Percentiles rank a stretch among this genome's conserved stretches.
Conservation (phyloP, 1,284 basidiomycete species). For the Pyrrhoderma noxium region DNA sequence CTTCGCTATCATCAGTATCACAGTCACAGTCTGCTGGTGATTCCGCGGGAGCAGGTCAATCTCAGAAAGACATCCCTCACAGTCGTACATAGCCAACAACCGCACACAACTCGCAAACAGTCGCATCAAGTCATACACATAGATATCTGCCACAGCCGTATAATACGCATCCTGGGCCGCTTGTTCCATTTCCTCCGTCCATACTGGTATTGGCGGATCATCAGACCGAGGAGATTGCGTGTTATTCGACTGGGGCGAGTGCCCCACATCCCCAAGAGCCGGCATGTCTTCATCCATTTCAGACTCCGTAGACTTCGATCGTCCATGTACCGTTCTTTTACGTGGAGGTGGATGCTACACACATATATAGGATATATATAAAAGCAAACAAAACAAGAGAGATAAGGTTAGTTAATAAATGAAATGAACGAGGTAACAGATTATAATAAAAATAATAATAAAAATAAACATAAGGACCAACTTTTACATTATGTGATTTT, state of each 20-base stretch:
- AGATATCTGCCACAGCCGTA: conserved; percentile 67
- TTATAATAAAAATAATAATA: conserved; percentile 14
- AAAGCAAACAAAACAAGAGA: too few species aligned
- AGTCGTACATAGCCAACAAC: conserved; percentile 70
- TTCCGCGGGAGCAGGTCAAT: conserved; percentile 70
- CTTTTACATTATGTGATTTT: conserved; percentile 30
- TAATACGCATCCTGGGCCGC: conserved; percentile 66
- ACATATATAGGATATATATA: too few species aligned
- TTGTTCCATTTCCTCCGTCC: conserved; percentile 55
- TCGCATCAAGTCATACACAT: conserved; percentile 75
- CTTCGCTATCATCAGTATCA: conserved; percentile 74
- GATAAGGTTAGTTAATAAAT: conserved; percentile 3
- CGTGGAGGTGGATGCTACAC: conserved; percentile 46
- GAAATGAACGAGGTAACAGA: background rate
- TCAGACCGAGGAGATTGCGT: conserved; percentile 56
- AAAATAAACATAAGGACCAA: conserved; percentile 19
- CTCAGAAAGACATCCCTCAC: conserved; percentile 63
- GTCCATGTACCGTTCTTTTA: conserved; percentile 46
- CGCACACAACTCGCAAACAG: conserved; percentile 73
- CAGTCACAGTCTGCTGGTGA: conserved; percentile 70
- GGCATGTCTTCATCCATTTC: conserved; percentile 58
- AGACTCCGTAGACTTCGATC: conserved; percentile 55
- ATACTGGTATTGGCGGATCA: conserved; percentile 48
- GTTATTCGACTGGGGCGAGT: conserved; percentile 47
- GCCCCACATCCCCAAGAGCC: conserved; percentile 37